Evolutionary conservation across 345 rosid species (phyloP).

Genomic region (Zanthoxylum bungeanum): DNA sequence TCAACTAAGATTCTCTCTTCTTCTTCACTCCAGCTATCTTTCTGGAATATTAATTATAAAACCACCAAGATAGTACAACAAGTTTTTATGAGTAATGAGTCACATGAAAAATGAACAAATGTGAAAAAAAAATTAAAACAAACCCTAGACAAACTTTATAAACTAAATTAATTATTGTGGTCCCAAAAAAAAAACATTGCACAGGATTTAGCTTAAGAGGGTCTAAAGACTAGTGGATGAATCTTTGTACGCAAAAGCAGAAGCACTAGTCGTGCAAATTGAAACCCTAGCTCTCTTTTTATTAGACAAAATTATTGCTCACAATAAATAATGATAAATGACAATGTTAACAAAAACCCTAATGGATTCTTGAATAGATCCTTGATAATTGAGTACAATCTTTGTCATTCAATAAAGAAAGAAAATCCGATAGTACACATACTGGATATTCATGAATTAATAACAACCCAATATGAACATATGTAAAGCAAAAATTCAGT

Average conservation of each 20-base stretch:
- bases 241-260: neutral
- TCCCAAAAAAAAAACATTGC: neutral
- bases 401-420: neutral
- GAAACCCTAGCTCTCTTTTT: slow-evolving; percentile 2
- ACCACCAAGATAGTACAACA: neutral
- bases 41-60: slow-evolving; percentile 33
- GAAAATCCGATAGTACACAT: neutral
- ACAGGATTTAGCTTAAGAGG: neutral
- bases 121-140: slow-evolving; percentile 4
- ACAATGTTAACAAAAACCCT: neutral
- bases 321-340: neutral
- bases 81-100: slow-evolving; percentile 2
- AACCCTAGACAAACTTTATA: slow-evolving; percentile 3
- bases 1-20: slow-evolving; percentile 73
- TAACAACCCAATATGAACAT: neutral
- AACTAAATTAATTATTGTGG: neutral
- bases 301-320: neutral
- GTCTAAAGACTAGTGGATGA: neutral
- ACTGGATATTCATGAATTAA: no score
- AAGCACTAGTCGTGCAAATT: neutral
- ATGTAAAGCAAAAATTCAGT: neutral
- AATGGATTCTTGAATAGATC: neutral
- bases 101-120: slow-evolving; percentile 29
- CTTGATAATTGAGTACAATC: neutral
- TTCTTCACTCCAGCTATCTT: slow-evolving; percentile 91